A percentile compares a stretch with the other conserved stretches of the same genome.
phyloP scores from a whole-genome alignment of 345 rosid genomes.

The Arabis hirsuta region DNA sequence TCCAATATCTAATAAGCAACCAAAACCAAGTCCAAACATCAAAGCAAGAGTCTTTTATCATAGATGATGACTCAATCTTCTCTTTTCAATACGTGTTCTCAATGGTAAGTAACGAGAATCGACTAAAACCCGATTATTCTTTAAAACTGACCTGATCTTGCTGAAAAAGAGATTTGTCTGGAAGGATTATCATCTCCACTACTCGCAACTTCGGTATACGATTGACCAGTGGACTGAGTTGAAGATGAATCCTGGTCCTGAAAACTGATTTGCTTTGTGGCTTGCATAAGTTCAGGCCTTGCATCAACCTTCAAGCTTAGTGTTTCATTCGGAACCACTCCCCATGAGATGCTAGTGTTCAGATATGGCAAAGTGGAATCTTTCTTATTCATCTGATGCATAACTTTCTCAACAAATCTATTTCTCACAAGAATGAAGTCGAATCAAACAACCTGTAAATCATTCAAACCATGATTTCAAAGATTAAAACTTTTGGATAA shows the following conservation, averaged over 20 bases:
- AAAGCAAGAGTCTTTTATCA: conserved; percentile 22
- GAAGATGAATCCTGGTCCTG: conserved; percentile 76
- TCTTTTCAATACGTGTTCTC: background rate
- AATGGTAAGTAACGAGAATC: background rate
- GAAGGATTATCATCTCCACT: conserved; percentile 50
- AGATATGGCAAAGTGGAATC: conserved; percentile 48
- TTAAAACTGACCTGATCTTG: conserved; percentile 41
- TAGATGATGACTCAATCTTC: background rate
- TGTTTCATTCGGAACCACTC: conserved; percentile 47
- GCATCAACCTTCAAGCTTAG: conserved; percentile 58
- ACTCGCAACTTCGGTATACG: conserved; percentile 62
- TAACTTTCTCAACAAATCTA: conserved; percentile 27
- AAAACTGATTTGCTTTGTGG: conserved; percentile 53
- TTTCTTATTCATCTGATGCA: conserved; percentile 52
- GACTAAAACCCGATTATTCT: background rate
- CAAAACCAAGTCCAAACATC: conserved; percentile 8
- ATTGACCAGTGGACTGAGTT: conserved; percentile 72
- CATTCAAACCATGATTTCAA: background rate
- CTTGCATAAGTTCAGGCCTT: conserved; percentile 44
- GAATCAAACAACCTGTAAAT: conserved; percentile 20
- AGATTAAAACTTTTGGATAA: background rate
- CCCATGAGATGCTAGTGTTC: conserved; percentile 52
- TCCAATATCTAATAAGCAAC: conserved; percentile 5
- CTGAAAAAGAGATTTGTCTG: conserved; percentile 39
- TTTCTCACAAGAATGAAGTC: background rate